phyloP scores from a whole-genome alignment of 371 early-diverging fungal species.

The Mucor irregularis region DNA sequence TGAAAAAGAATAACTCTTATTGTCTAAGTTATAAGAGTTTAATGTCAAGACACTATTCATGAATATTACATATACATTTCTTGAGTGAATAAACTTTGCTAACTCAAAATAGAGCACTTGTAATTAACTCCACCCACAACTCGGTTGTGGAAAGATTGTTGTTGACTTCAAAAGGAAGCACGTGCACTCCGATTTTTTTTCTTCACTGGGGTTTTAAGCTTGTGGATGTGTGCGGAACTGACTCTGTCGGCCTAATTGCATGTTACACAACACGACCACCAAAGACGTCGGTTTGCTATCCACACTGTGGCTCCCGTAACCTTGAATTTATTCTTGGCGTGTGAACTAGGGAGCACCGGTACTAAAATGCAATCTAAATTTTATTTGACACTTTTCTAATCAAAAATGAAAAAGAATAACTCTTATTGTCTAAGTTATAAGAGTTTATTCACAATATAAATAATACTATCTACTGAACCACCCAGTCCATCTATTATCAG shows the following conservation, averaged over 20 bases:
- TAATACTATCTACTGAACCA: constrained; percentile 20
- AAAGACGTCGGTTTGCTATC: constrained; percentile 31
- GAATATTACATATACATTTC: too few species aligned
- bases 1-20: constrained; percentile 26
- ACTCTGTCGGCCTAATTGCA: constrained; percentile 41
- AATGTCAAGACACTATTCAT: too few species aligned
- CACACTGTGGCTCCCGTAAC: constrained; percentile 29
- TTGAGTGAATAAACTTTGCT: too few species aligned
- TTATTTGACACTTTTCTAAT: neutral
- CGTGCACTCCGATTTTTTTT: too few species aligned
- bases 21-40: too few species aligned
- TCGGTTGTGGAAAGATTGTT: too few species aligned
- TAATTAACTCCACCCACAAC: too few species aligned
- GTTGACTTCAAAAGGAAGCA: too few species aligned
- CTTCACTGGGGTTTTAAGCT: constrained; percentile 37
- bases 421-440: too few species aligned
- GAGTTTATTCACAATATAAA: neutral
- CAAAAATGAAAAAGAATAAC: constrained; percentile 18
- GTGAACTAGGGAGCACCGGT: constrained; percentile 24
- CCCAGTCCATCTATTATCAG: constrained; percentile 15
- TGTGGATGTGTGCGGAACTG: constrained; percentile 34
- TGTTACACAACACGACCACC: constrained; percentile 39
- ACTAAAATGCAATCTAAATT: constrained; percentile 35
- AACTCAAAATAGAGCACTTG: too few species aligned
- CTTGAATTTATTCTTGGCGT: constrained; percentile 1